These are phyloP conservation scores for Capsicum pubescens DNA, from an alignment of 257 asterid species.

Conservation along the genomic window DNA sequence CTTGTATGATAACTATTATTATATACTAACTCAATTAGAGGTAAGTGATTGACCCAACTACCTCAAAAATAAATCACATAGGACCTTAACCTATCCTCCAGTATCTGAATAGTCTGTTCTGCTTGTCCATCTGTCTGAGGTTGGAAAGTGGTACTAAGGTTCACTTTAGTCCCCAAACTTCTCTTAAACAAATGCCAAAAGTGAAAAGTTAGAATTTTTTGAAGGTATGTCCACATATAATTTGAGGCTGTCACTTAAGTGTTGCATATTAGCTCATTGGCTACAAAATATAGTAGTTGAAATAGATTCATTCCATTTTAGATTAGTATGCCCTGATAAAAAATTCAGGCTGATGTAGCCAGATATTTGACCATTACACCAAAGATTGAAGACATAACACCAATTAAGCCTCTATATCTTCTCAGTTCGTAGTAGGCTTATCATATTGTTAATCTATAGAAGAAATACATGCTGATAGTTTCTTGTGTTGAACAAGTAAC, in stretches of 20 bases:
- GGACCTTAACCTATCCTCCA: too few relatives aligned
- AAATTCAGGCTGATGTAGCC: background rate
- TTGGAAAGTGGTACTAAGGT: too few relatives aligned
- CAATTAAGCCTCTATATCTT: slow-evolving; percentile 17
- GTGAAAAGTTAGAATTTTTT: background rate
- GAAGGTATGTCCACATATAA: background rate
- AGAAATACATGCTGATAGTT: slow-evolving; percentile 13
- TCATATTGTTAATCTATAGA: background rate
- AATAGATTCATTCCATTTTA: background rate
- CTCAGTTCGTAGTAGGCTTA: background rate
- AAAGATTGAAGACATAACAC: slow-evolving; percentile 10
- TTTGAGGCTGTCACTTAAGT: background rate
- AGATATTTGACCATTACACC: background rate
- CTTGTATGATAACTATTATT: too few relatives aligned
- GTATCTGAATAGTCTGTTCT: too few relatives aligned
- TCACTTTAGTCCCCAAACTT: too few relatives aligned
- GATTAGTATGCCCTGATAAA: background rate
- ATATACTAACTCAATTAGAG: too few relatives aligned
- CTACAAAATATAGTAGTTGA: background rate
- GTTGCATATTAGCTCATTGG: background rate
- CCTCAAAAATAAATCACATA: too few relatives aligned
- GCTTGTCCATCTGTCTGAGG: too few relatives aligned
- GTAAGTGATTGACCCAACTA: too few relatives aligned
- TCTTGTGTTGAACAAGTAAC: background rate
- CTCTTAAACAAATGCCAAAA: too few relatives aligned